These are phyloP conservation scores for Colletotrichum sansevieriae DNA, from an alignment of 2,329 filamentous ascomycete genomes.

Conservation along the genomic window DNA sequence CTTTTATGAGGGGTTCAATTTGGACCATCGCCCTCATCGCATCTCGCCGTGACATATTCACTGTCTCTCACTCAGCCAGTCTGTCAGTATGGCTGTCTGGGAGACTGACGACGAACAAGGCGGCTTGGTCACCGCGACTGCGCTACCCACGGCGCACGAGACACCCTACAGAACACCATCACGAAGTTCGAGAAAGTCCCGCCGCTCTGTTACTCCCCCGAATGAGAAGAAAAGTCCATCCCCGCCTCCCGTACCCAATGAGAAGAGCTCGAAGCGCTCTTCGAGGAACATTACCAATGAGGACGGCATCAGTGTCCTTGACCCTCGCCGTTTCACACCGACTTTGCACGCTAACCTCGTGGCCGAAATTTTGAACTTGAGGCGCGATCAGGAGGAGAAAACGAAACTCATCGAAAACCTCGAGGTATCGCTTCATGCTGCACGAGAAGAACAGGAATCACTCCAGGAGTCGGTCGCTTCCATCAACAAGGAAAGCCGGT, in stretches of 20 bases:
- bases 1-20: slow-evolving; percentile 36
- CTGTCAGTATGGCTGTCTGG: slow-evolving; percentile 65
- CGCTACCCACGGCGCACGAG: slow-evolving; percentile 77
- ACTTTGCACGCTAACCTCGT: slow-evolving; percentile 95
- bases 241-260: slow-evolving; percentile 62
- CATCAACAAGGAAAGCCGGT: slow-evolving; percentile 81
- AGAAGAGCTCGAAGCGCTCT: slow-evolving; percentile 62
- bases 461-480: slow-evolving; percentile 72
- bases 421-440: slow-evolving; percentile 79
- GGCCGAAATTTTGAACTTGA: slow-evolving; percentile 89
- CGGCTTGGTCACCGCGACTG: slow-evolving; percentile 64
- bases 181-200: slow-evolving; percentile 70
- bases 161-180: slow-evolving; percentile 82
- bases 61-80: slow-evolving; percentile 22
- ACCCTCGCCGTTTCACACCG: slow-evolving; percentile 93
- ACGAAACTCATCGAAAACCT: slow-evolving; percentile 86
- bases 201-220: slow-evolving; percentile 76
- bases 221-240: slow-evolving; percentile 66
- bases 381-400: slow-evolving; percentile 92
- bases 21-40: slow-evolving; percentile 18
- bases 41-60: slow-evolving; percentile 15
- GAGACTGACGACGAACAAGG: slow-evolving; percentile 74
- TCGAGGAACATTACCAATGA: slow-evolving; percentile 73
- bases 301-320: slow-evolving; percentile 80
- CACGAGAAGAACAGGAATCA: slow-evolving; percentile 80